Percentiles rank a stretch among this genome's conserved stretches.
These are phyloP conservation scores for Amanita muscaria DNA, from an alignment of 768 basidiomycete species.

Conservation along the genomic window DNA sequence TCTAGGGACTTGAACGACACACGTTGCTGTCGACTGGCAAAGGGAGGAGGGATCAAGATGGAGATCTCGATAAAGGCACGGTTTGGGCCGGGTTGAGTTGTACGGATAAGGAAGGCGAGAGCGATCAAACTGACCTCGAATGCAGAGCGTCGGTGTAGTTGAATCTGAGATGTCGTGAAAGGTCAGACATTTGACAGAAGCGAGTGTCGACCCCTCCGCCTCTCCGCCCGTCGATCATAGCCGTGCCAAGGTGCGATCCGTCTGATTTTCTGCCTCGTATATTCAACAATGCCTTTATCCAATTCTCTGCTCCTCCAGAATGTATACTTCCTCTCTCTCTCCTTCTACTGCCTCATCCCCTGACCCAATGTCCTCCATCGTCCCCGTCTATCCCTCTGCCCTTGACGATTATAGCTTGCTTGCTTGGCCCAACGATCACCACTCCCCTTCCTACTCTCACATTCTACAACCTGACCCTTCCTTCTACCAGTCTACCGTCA, in stretches of 20 bases:
- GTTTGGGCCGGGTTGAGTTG: constrained; percentile 5
- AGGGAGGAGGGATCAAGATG: background rate
- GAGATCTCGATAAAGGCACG: background rate
- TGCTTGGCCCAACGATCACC: constrained; percentile 10
- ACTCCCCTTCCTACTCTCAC: constrained; percentile 12
- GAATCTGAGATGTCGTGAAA: constrained; percentile 6
- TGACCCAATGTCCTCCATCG: background rate
- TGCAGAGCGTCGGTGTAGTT: background rate
- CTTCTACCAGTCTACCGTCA: constrained; percentile 6
- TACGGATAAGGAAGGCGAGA: too few species aligned
- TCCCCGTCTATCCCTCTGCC: background rate
- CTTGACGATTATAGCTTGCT: constrained; percentile 9
- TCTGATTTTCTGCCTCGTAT: constrained; percentile 6
- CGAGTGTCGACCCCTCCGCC: background rate
- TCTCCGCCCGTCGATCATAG: constrained; percentile 18
- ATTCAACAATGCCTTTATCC: constrained; percentile 5
- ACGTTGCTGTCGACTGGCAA: background rate
- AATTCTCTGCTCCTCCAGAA: constrained; percentile 10
- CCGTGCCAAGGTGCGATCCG: constrained; percentile 18
- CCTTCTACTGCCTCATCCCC: constrained; percentile 26
- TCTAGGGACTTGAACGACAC: too few species aligned
- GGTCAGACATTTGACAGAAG: background rate
- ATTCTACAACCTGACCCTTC: background rate
- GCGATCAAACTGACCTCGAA: background rate
- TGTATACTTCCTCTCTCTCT: constrained; percentile 30